phyloP scores from a whole-genome alignment of 495 filamentous ascomycete genomes.

The Penicillium roqueforti region DNA sequence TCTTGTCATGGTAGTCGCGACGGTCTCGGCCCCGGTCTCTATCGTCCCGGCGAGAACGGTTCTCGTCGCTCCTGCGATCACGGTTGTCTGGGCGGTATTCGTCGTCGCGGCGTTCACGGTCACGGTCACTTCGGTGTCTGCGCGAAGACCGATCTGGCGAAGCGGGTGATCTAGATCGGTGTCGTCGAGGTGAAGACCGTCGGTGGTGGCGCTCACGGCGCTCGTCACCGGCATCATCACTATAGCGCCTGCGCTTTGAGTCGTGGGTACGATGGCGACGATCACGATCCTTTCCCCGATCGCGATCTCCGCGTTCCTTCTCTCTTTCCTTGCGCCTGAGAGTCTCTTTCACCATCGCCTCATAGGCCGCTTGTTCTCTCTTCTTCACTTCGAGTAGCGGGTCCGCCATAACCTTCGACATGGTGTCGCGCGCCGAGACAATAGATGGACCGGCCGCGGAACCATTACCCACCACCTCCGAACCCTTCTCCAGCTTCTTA shows the following conservation, averaged over 20 bases:
- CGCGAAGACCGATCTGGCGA: slow-evolving; percentile 25
- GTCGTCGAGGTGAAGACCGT: slow-evolving; percentile 26
- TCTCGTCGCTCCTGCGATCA: slow-evolving; percentile 20
- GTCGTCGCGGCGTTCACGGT: slow-evolving; percentile 18
- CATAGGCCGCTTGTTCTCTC: slow-evolving; percentile 86
- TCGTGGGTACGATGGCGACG: slow-evolving; percentile 22
- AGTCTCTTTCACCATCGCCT: slow-evolving; percentile 82
- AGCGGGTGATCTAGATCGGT: slow-evolving; percentile 35
- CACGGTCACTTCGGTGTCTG: slow-evolving; percentile 30
- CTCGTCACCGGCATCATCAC: slow-evolving; percentile 28
- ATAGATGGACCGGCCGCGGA: slow-evolving; percentile 58
- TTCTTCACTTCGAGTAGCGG: slow-evolving; percentile 88
- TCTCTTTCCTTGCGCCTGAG: slow-evolving; percentile 65
- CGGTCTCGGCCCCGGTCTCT: slow-evolving; percentile 21
- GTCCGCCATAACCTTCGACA: slow-evolving; percentile 81
- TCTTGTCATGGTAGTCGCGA: slow-evolving; percentile 15
- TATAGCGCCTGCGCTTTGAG: slow-evolving; percentile 27
- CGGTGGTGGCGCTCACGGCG: slow-evolving; percentile 25
- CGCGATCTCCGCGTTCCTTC: slow-evolving; percentile 46
- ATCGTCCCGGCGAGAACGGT: slow-evolving; percentile 21
- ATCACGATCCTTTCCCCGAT: slow-evolving; percentile 20
- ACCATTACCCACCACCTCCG: slow-evolving; percentile 59
- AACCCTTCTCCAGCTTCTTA: slow-evolving; percentile 76
- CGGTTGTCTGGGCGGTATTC: slow-evolving; percentile 18
- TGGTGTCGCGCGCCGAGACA: slow-evolving; percentile 64